Base-by-base conservation (phyloP, 371 early-diverging fungal genomes). In the Umbelopsis sp. region DNA sequence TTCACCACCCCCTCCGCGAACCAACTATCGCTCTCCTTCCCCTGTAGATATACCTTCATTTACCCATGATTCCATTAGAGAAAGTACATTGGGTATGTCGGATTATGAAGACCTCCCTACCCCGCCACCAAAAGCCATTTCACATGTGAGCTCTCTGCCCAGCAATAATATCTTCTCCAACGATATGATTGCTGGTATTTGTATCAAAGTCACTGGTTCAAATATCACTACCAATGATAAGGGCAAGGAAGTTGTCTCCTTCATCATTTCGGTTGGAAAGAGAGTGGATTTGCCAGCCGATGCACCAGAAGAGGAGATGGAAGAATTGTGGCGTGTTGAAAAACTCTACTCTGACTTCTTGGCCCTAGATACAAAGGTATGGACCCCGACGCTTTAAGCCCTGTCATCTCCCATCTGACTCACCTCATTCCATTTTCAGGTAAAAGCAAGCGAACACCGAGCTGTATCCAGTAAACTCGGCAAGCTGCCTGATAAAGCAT, bases 341-440 rank as follows among this genome's bases (percentile, higher is more conserved):
- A 96, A 96, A 76, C 79, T 84, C 38, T 93, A 94, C 71, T 78
- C 87, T 6, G 96, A 96, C 75, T 89, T 96, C 75, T 70, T 91
- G 45, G 71, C 77, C 22, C 76, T 96, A 32, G 93, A 96, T 73
- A 71, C 79, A 38, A 86, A 87, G 81, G 92, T 94, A 73, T 70
- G 76, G 38, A 57, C 45, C 7, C 41, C 41, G 4, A 12, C 32
- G 14, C 37, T n/a, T 32, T 20, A 20, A 46, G 24, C 63, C 29
- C 3, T 29, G 29, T 29, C 29, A 29, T 29, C 29, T 29, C 29
- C 3, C 0, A 29, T 29, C 29, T 29, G 29, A 29, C 29, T 22
- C 22, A 22, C 22, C 22, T 22, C 22, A 22, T 50, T 32, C 29
- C 66, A 78, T 78, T 67, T 86, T 29, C 72, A 72, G 52, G 24